A percentile compares a stretch with the other conserved stretches of the same genome.
phyloP scores from a whole-genome alignment of 176 grass and related monocot genomes.

The Urochloa ruziziensis region DNA sequence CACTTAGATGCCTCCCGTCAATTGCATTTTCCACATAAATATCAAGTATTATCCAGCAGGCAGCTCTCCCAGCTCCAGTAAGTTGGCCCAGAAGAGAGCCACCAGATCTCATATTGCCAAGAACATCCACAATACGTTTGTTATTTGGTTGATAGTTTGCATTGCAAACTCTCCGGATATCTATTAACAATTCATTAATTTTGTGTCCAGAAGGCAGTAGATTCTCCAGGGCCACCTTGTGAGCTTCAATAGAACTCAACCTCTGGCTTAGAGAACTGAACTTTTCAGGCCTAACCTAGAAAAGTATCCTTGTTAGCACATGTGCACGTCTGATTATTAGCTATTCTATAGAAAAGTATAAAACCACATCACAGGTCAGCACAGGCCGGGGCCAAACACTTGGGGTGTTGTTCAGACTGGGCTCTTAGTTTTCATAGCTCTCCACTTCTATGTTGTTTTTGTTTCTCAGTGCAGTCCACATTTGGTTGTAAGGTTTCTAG shows the following conservation, averaged over 20 bases:
- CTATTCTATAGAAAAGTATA: constrained; percentile 4
- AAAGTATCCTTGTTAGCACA: constrained; percentile 44
- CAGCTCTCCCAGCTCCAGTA: constrained; percentile 59
- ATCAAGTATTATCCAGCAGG: constrained; percentile 77
- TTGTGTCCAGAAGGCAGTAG: constrained; percentile 40
- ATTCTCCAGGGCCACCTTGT: constrained; percentile 52
- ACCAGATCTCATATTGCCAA: constrained; percentile 45
- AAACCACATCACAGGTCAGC: not conserved
- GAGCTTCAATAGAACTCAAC: constrained; percentile 66
- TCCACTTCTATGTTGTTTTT: not conserved
- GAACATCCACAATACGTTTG: constrained; percentile 57
- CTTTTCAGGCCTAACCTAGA: constrained; percentile 81
- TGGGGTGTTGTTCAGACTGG: not conserved
- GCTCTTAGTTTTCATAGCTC: not conserved
- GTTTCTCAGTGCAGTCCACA: not conserved
- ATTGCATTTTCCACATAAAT: constrained; percentile 77
- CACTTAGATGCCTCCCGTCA: constrained; percentile 62
- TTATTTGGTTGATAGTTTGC: constrained; percentile 52
- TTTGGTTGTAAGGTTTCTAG: not conserved
- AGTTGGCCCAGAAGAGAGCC: constrained; percentile 45
- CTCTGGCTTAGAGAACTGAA: constrained; percentile 79
- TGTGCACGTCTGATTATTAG: constrained; percentile 20
- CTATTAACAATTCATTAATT: constrained; percentile 48
- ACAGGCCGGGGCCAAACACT: not conserved
- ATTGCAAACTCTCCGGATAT: constrained; percentile 48